Percentiles rank a stretch among this genome's conserved stretches.
These are phyloP conservation scores for Pseudodiploospora longispora DNA, from an alignment of 2,329 filamentous ascomycete genomes.

Conservation along the genomic window DNA sequence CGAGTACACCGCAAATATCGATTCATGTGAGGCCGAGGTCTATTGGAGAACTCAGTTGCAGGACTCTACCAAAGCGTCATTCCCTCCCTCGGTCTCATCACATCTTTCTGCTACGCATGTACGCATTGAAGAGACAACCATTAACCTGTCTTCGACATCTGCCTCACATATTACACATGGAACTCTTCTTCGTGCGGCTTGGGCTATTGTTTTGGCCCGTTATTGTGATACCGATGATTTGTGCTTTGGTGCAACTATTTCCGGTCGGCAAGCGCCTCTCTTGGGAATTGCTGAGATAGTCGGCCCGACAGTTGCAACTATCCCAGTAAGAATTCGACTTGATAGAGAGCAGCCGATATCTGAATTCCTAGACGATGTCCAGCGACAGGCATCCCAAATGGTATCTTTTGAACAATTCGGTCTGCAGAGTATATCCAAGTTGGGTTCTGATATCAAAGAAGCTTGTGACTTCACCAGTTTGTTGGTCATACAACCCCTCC, in stretches of 20 bases:
- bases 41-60: not conserved
- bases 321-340: slow-evolving; percentile 30
- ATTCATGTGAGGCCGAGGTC: not conserved
- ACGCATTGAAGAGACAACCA: slow-evolving; percentile 26
- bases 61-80: not conserved
- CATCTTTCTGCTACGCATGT: not conserved
- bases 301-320: slow-evolving; percentile 29
- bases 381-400: slow-evolving; percentile 10
- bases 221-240: slow-evolving; percentile 35
- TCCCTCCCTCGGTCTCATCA: not conserved
- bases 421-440: slow-evolving; percentile 12
- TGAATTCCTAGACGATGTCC: slow-evolving; percentile 7
- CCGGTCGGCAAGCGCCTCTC: slow-evolving; percentile 24
- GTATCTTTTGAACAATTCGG: slow-evolving; percentile 11
- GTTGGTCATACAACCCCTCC: slow-evolving; percentile 17
- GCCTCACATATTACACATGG: slow-evolving; percentile 5
- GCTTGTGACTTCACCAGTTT: slow-evolving; percentile 19
- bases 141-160: slow-evolving; percentile 5
- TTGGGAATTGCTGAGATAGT: slow-evolving; percentile 11
- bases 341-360: slow-evolving; percentile 15
- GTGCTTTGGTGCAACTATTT: slow-evolving; percentile 34
- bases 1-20: slow-evolving; percentile 24
- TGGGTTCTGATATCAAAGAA: slow-evolving; percentile 5
- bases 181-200: slow-evolving; percentile 29
- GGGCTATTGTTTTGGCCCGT: slow-evolving; percentile 38